Base-by-base conservation (phyloP, 305 asterid genomes). In the Fraxinus floribunda region DNA sequence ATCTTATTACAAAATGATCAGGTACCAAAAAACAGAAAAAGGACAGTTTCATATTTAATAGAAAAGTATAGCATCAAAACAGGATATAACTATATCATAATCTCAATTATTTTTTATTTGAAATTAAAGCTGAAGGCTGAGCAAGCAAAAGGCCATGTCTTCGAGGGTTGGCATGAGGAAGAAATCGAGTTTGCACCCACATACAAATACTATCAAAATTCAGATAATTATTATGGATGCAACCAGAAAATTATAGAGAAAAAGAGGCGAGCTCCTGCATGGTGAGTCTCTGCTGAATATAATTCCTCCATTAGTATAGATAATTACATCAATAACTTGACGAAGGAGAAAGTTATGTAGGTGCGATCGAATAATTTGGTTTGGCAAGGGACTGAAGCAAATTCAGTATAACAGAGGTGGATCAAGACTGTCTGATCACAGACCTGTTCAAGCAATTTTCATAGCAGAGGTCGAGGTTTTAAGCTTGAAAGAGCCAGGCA, bases 321-420 rank as follows among this genome's bases (percentile, higher is more conserved):
- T 38, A 71, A 68, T 34, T 49, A 83, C 18, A 29, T 36, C 60
- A 1, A 9, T 75, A 9, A 78, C 71, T 44, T 83, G 84, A 80
- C 26, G 13, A 80, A 22, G 52, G 73, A 55, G 66, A 49, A 78
- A 16, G 32, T 89, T 82, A 15, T 88, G 88, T 74, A 92, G 95
- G 94, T 92, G 95, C 81, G 95, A 92, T 68, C 80, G 93, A 75
- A 92, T 92, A 79, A 92, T 92, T 81, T 90, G 89, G 93, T 88
- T 85, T 80, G 94, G 95, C 72, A 82, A 87, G 60, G 93, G 94
- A 84, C 78, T 92, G 84, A 85, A 88, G 85, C 94, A 90, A 83
- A 89, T 83, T 1, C 83, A 83, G 83, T 92, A 92, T 85, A 82
- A 57, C 76, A 89, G 96, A 85, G 86, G 88, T 55, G 95, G 89